phyloP scores from a whole-genome alignment of 202 grass and related monocot genomes.

The Schoenoplectus tabernaemontani region DNA sequence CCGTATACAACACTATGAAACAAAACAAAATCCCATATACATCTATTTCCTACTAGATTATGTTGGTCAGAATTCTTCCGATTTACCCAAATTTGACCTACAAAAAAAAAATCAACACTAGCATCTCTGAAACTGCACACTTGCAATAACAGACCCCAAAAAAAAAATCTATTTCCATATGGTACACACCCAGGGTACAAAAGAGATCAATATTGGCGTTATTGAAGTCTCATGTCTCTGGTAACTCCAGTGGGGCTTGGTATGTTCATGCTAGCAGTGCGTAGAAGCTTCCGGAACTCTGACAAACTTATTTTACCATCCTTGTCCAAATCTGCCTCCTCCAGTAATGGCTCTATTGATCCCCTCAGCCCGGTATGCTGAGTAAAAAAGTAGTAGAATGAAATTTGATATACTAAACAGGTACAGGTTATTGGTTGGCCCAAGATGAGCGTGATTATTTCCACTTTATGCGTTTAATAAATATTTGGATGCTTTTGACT shows the following conservation, averaged over 20 bases:
- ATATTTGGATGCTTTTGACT: not conserved
- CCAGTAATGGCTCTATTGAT: slow-evolving; percentile 73
- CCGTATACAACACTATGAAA: slow-evolving; percentile 8
- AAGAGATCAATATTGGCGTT: not conserved
- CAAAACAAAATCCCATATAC: slow-evolving; percentile 8
- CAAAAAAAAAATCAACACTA: slow-evolving; percentile 6
- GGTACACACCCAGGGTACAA: not conserved
- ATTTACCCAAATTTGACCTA: not conserved
- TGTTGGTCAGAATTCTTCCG: slow-evolving; percentile 10
- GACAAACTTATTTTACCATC: slow-evolving; percentile 92
- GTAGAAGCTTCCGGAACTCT: slow-evolving; percentile 81
- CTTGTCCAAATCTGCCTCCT: slow-evolving; percentile 92
- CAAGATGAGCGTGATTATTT: not conserved
- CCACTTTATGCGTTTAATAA: too few species aligned
- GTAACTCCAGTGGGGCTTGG: slow-evolving; percentile 71
- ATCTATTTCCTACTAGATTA: slow-evolving; percentile 13
- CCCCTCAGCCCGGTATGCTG: slow-evolving; percentile 88
- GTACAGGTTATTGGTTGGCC: not conserved
- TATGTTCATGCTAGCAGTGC: slow-evolving; percentile 95
- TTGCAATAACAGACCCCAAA: not conserved
- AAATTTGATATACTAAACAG: not conserved
- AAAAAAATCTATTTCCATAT: slow-evolving; percentile 5
- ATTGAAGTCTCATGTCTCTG: not conserved
- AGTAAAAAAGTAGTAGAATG: slow-evolving; percentile 9
- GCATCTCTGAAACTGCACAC: slow-evolving; percentile 2